Base-by-base conservation (phyloP, 176 grass and related monocot species). In the Poa pratensis region DNA sequence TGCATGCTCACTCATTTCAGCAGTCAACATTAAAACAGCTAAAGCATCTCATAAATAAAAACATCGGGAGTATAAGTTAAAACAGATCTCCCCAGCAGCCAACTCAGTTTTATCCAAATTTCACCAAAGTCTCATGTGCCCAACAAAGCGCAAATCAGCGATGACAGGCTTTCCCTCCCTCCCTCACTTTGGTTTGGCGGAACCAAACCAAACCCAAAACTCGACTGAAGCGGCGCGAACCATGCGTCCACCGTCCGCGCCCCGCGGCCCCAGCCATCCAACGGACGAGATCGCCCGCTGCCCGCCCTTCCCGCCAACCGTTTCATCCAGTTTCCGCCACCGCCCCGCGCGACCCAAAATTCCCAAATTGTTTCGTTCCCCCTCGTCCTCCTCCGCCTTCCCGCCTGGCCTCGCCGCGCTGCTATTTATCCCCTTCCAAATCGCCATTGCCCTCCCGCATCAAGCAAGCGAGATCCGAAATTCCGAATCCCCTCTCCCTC, bases 361-460 rank as follows among this genome's bases (percentile, higher is more conserved):
- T 32, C 71, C 45, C 71, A 28, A 74, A 50, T 28, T 28, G 23
- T 74, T 74, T 74, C 23, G 70, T 73, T 73, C 43, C 70, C 43
- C 68, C 69, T 61, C 67, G 20, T 40, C 20, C 4, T 42, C 68
- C 40, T 45, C 43, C 45, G 4, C 68, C 45, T 74, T 74, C 70
- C 70, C 45, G 45, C 69, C 70, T 4, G 7, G 70, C 68, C 39
- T 22, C 39, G 24, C 48, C 72, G 48, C 7, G 72, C 72, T 19
- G 46, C 73, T 75, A 75, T 75, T 75, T 75, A 75, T 75, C 20
- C 27, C 73, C 48, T 19, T 37, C 73, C 73, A 52, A 53, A 20
- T 53, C 73, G 73, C 73, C 73, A 75, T 75, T 34, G 16, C 5
- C 46, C 7, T 12, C 20, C 7, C 46, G 7, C 23, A 74, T 3